Evolutionary conservation across 2,329 filamentous ascomycete genomes (phyloP).

Genomic region (Trichophyton rubrum): DNA sequence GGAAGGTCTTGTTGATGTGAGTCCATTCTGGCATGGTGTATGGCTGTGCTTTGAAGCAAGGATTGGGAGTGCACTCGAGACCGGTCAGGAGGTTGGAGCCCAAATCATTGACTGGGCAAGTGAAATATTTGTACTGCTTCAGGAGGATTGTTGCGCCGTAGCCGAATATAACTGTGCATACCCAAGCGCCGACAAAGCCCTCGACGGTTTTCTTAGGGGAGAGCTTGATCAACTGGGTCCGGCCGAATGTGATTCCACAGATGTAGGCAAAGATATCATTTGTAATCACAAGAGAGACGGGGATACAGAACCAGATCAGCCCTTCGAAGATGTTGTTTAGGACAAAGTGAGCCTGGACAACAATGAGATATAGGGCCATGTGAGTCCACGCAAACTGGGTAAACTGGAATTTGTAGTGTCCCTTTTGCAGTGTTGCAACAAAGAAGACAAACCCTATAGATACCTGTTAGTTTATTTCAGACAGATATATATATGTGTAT

Average conservation of each 20-base stretch:
- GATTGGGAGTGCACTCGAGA: conserved; percentile 79
- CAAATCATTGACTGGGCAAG: conserved; percentile 92
- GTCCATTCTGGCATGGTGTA: conserved; percentile 63
- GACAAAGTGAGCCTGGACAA: conserved; percentile 95
- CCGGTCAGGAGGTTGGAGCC: conserved; percentile 88
- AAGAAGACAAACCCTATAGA: conserved; percentile 87
- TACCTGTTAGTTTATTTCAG: not conserved
- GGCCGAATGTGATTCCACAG: conserved; percentile 91
- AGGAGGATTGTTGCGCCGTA: conserved; percentile 70
- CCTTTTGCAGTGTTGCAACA: conserved; percentile 83
- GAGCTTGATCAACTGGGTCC: conserved; percentile 92
- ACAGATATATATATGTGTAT: not conserved
- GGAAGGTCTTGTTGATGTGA: conserved; percentile 59
- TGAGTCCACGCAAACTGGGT: conserved; percentile 99
- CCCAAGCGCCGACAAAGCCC: conserved; percentile 89
- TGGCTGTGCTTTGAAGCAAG: conserved; percentile 68
- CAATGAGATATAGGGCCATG: conserved; percentile 96
- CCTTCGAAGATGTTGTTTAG: conserved; percentile 99
- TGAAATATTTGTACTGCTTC: conserved; percentile 90
- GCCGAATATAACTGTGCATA: conserved; percentile 83
- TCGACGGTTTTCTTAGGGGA: conserved; percentile 99
- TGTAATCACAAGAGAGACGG: conserved; percentile 86
- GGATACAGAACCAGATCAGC: conserved; percentile 99
- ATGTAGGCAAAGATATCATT: conserved; percentile 99
- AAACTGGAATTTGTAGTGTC: conserved; percentile 97